These are phyloP conservation scores for Colletotrichum navitas DNA, from an alignment of 2,329 filamentous ascomycete species.

Conservation along the genomic window DNA sequence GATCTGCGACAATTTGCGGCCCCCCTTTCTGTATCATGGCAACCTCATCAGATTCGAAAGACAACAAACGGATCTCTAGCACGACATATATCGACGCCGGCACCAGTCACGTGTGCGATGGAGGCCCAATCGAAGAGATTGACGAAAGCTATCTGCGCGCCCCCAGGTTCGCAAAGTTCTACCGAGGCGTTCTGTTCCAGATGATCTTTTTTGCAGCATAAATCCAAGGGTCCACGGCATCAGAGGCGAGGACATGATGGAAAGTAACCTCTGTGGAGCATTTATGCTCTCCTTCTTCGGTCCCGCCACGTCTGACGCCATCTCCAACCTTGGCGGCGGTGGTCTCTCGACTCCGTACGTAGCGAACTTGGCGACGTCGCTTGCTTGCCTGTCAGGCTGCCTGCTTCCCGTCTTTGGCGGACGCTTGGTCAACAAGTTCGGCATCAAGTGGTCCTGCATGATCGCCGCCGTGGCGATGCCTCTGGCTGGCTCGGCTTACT, in stretches of 20 bases:
- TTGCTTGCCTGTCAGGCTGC: constrained; percentile 27
- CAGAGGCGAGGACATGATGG: not conserved
- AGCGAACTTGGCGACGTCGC: constrained; percentile 30
- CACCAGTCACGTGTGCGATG: constrained; percentile 15
- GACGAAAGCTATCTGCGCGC: constrained; percentile 23
- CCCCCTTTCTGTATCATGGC: constrained; percentile 8
- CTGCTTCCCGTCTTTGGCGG: constrained; percentile 47
- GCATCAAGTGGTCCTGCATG: constrained; percentile 53
- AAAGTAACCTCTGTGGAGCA: not conserved
- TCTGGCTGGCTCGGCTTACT: constrained; percentile 51
- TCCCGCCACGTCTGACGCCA: constrained; percentile 36
- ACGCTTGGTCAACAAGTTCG: constrained; percentile 55
- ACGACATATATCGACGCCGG: constrained; percentile 8
- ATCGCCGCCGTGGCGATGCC: constrained; percentile 52
- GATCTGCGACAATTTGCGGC: not conserved
- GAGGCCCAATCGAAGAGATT: not conserved
- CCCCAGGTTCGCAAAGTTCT: constrained; percentile 20
- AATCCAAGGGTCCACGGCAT: not conserved
- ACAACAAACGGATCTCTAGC: constrained; percentile 2
- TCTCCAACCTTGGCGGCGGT: constrained; percentile 35
- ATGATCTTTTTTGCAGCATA: constrained; percentile 36
- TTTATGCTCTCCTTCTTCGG: constrained; percentile 29
- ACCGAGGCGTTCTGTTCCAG: constrained; percentile 27
- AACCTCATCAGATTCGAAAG: constrained; percentile 5
- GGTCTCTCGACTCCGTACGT: constrained; percentile 35